Evolutionary conservation across 768 basidiomycete species (phyloP).

Genomic region (Stropharia rugosoannulata): DNA sequence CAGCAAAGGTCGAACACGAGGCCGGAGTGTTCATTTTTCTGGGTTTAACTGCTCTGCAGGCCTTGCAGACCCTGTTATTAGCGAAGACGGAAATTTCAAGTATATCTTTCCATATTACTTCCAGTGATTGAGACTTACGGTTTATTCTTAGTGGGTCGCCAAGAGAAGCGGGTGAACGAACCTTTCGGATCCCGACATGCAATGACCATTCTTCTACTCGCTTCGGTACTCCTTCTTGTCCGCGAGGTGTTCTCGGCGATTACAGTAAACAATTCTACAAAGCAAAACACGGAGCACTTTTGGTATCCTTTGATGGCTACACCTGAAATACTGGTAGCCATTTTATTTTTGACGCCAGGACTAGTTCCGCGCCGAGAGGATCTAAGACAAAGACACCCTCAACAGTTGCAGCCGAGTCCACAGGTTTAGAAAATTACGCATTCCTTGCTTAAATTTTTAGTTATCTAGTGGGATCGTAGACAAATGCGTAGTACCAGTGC

Average conservation of each 20-base stretch:
- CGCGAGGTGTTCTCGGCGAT: conserved; percentile 35
- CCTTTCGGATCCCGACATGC: conserved; percentile 28
- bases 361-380: conserved; percentile 30
- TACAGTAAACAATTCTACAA: conserved; percentile 24
- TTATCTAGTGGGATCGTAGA: too few relatives aligned
- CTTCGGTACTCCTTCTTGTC: conserved; percentile 33
- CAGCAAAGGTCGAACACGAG: conserved; percentile 26
- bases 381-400: background rate
- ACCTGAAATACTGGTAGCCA: conserved; percentile 36
- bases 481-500: too few relatives aligned
- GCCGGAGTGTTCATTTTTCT: conserved; percentile 36
- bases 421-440: conserved; percentile 13
- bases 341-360: conserved; percentile 30
- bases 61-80: conserved; percentile 27
- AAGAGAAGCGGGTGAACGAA: conserved; percentile 4
- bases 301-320: conserved; percentile 42
- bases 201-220: conserved; percentile 27
- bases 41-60: conserved; percentile 31
- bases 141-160: background rate
- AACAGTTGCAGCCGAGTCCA: too few relatives aligned
- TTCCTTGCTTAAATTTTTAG: too few relatives aligned
- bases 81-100: conserved; percentile 19
- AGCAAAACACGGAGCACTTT: conserved; percentile 30
- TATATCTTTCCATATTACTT: conserved; percentile 5
- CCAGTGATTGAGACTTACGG: background rate